Percentiles rank a stretch among this genome's conserved stretches.
These are phyloP conservation scores for Aspergillus luchuensis DNA, from an alignment of 2,329 filamentous ascomycete species.

Conservation along the genomic window DNA sequence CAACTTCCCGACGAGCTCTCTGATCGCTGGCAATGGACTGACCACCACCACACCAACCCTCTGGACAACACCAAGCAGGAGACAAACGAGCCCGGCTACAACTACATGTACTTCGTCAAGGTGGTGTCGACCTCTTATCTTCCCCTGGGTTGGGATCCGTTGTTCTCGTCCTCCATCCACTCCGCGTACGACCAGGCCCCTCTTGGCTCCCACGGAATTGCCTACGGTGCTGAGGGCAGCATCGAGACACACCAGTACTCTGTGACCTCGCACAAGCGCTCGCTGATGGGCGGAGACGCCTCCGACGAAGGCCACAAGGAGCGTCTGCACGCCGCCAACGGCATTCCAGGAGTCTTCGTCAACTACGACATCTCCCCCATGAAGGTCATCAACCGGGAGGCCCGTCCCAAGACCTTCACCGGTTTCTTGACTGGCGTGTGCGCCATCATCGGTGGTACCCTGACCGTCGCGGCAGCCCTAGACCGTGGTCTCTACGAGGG, in stretches of 20 bases:
- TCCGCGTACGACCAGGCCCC: conserved; percentile 56
- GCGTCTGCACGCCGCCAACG: conserved; percentile 82
- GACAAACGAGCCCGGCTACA: conserved; percentile 80
- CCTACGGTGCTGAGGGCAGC: conserved; percentile 69
- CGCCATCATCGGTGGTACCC: conserved; percentile 88
- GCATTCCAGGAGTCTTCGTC: conserved; percentile 98
- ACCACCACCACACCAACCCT: conserved; percentile 83
- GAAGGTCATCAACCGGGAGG: conserved; percentile 98
- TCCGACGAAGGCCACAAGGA: conserved; percentile 87
- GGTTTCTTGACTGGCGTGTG: conserved; percentile 93
- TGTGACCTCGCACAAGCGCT: conserved; percentile 94
- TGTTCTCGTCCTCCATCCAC: conserved; percentile 44
- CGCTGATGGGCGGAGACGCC: conserved; percentile 79
- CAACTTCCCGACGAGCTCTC: conserved; percentile 75
- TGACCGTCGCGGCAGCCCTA: conserved; percentile 92
- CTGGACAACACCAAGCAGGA: conserved; percentile 77
- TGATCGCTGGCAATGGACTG: conserved; percentile 71
- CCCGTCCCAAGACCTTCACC: conserved; percentile 82
- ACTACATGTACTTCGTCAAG: conserved; percentile 99
- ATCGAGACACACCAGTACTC: conserved; percentile 98
- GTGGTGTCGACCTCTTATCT: conserved; percentile 95
- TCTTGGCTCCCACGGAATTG: conserved; percentile 69
- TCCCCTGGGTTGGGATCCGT: conserved; percentile 82
- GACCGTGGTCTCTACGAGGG: conserved; percentile 93
- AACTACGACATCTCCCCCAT: conserved; percentile 99